Percentiles rank a stretch among this genome's conserved stretches.
Evolutionary conservation across 2,329 filamentous ascomycete genomes (phyloP).

Genomic region (Corynespora cassiicola): DNA sequence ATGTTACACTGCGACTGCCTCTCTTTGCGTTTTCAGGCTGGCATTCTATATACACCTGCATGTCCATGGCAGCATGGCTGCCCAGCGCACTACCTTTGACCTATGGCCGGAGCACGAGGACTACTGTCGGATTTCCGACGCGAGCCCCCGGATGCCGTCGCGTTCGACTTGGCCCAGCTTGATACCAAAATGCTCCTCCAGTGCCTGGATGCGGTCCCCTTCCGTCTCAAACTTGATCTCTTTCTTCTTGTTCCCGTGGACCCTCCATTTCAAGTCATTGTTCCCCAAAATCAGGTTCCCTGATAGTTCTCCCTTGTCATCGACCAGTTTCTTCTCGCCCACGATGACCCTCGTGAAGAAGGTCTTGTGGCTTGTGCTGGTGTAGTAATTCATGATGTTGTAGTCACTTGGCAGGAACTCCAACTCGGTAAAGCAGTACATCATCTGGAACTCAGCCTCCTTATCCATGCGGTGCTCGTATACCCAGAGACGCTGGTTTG

Average conservation of each 20-base stretch:
- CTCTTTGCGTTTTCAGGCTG: neutral
- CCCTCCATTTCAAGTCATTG: conserved; percentile 53
- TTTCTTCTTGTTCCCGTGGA: conserved; percentile 50
- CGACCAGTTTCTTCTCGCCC: conserved; percentile 60
- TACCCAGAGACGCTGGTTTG: conserved; percentile 51
- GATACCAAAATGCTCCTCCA: conserved; percentile 55
- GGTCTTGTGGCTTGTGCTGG: conserved; percentile 37
- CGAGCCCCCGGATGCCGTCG: conserved; percentile 44
- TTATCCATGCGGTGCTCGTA: conserved; percentile 45
- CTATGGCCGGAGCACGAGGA: no score
- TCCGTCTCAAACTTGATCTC: conserved; percentile 51
- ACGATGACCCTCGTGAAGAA: conserved; percentile 42
- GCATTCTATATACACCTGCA: no score
- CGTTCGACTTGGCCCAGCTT: conserved; percentile 45
- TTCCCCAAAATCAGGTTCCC: conserved; percentile 51
- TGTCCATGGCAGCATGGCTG: neutral
- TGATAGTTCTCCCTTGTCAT: conserved; percentile 39
- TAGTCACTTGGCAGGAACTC: conserved; percentile 44
- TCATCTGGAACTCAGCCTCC: conserved; percentile 62
- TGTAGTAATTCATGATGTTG: conserved; percentile 40
- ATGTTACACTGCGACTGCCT: conserved; percentile 13
- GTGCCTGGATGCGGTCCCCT: conserved; percentile 49
- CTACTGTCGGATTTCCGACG: conserved; percentile 42
- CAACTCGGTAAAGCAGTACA: conserved; percentile 67
- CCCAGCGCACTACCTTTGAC: neutral